phyloP scores from a whole-genome alignment of 108 stramenopile species.

The Cyclotella distinguenda region DNA sequence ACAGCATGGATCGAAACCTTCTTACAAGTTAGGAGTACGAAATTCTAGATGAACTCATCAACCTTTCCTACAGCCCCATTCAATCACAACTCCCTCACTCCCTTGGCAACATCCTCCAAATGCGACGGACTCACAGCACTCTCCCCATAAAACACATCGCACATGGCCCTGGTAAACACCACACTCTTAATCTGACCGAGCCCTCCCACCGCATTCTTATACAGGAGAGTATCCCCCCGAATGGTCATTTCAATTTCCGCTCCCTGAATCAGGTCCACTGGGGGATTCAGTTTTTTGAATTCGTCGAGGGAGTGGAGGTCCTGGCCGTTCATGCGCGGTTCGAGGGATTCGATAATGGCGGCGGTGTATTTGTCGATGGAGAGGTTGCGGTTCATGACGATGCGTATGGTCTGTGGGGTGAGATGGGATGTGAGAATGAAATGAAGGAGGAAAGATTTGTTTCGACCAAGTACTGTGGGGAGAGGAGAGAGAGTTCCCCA shows the following conservation, averaged over 20 bases:
- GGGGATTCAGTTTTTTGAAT: constrained; percentile 82
- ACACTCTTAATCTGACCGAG: constrained; percentile 72
- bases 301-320: constrained; percentile 80
- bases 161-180: constrained; percentile 76
- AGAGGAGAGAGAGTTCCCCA: background rate
- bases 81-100: constrained; percentile 65
- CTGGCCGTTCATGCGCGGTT: constrained; percentile 84
- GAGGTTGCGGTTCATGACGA: constrained; percentile 85
- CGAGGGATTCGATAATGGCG: constrained; percentile 82
- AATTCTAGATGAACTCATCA: too few relatives aligned
- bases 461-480: background rate
- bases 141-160: constrained; percentile 85
- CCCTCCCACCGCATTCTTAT: constrained; percentile 77
- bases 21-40: too few relatives aligned
- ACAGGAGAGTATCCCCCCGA: constrained; percentile 77
- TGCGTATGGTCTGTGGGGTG: constrained; percentile 60
- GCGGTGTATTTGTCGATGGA: constrained; percentile 84
- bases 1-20: too few relatives aligned
- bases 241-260: constrained; percentile 91
- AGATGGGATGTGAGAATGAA: background rate
- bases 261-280: constrained; percentile 80
- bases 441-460: background rate
- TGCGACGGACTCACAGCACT: constrained; percentile 75
- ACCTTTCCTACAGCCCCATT: too few relatives aligned
- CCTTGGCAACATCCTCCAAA: constrained; percentile 69